A percentile compares a stretch with the other conserved stretches of the same genome.
Evolutionary conservation across 176 grass and related monocot species (phyloP).

Genomic region (Bolboschoenus planiculmis): DNA sequence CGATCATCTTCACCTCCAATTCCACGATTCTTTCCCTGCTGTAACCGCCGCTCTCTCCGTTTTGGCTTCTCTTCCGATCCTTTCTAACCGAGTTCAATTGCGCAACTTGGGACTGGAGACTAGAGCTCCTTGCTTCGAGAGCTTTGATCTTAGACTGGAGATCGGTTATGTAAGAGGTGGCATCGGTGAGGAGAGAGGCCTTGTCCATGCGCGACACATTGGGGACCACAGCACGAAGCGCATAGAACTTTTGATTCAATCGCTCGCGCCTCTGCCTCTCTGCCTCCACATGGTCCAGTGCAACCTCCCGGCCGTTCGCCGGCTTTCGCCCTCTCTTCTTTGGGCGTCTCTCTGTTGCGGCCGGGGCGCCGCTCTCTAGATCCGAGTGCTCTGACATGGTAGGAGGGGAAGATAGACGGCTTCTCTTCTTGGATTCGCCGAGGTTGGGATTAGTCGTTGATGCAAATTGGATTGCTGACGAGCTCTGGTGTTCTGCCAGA

Average conservation of each 20-base stretch:
- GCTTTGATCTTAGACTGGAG: slow-evolving; percentile 13
- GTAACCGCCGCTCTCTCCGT: background rate
- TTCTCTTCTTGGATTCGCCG: background rate
- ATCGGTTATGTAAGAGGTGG: slow-evolving; percentile 37
- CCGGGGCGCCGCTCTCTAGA: background rate
- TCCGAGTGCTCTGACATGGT: slow-evolving; percentile 26
- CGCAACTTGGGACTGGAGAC: background rate
- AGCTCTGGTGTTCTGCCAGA: background rate
- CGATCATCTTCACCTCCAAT: slow-evolving; percentile 18
- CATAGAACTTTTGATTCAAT: slow-evolving; percentile 47
- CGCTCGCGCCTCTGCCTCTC: slow-evolving; percentile 40
- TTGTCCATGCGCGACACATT: slow-evolving; percentile 49
- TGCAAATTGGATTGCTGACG: background rate
- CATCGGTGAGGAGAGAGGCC: slow-evolving; percentile 39
- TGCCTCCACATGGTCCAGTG: slow-evolving; percentile 39
- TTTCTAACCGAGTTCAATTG: background rate
- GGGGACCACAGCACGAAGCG: slow-evolving; percentile 37
- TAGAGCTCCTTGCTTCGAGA: slow-evolving; percentile 15
- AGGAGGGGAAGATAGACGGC: background rate
- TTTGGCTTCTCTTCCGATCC: background rate
- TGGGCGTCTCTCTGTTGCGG: background rate
- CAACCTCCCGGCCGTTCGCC: slow-evolving; percentile 17
- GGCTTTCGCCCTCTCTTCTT: slow-evolving; percentile 39
- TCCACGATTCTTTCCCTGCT: background rate
- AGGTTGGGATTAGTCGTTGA: background rate